Conservation (phyloP, 805 yeast genomes). For the Suhomyces faveliae region DNA sequence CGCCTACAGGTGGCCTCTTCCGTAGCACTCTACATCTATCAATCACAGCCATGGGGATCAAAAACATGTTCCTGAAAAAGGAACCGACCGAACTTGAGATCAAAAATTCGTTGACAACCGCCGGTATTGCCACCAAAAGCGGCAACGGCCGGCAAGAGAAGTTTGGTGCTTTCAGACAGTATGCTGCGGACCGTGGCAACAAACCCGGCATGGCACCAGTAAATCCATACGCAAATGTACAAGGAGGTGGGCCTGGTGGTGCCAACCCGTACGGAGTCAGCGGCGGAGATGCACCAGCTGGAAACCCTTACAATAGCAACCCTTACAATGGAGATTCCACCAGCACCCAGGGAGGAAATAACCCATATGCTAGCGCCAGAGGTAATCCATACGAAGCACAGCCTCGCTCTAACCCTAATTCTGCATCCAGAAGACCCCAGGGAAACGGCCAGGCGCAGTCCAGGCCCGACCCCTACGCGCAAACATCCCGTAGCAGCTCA, state of each 20-base stretch:
- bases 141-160: constrained; percentile 39
- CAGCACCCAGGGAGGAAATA: constrained; percentile 11
- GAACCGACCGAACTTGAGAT: constrained; percentile 51
- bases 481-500: neutral
- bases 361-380: neutral
- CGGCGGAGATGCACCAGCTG: neutral
- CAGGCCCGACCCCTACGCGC: neutral
- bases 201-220: constrained; percentile 41
- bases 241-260: constrained; percentile 1
- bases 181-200: constrained; percentile 44
- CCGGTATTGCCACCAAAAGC: constrained; percentile 43
- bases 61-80: constrained; percentile 46
- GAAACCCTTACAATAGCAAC: constrained; percentile 6
- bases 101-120: constrained; percentile 35
- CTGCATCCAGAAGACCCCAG: neutral
- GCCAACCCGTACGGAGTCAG: constrained; percentile 4
- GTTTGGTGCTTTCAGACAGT: constrained; percentile 49
- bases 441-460: neutral
- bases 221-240: constrained; percentile 40
- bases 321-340: too few species aligned
- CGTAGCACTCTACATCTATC: neutral
- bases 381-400: constrained; percentile 3
- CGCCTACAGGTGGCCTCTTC: neutral
- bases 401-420: neutral
- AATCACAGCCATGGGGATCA: constrained; percentile 38